phyloP scores from a whole-genome alignment of 23 red algal genomes.

The Agarophyton chilense region DNA sequence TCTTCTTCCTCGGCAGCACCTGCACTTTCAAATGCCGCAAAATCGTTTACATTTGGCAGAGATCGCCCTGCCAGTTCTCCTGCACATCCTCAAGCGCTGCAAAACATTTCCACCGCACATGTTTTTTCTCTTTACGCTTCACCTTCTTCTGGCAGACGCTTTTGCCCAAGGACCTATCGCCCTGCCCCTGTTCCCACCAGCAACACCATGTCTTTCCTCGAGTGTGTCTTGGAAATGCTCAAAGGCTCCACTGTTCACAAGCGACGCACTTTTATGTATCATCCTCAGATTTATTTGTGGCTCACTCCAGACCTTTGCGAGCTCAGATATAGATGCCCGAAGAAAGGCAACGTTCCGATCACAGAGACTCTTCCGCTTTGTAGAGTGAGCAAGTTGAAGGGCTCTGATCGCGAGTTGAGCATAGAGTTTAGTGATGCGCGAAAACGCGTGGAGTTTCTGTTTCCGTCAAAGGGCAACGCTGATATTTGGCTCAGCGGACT shows the following conservation, averaged over 20 bases:
- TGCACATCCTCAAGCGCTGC: background rate
- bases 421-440: conserved; percentile 30
- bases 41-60: background rate
- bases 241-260: conserved; percentile 35
- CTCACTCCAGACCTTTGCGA: conserved; percentile 42
- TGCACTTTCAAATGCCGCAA: background rate
- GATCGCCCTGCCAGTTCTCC: background rate
- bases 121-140: background rate
- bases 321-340: conserved; percentile 9
- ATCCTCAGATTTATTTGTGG: conserved; percentile 44
- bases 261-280: conserved; percentile 45
- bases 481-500: conserved; percentile 64
- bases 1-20: background rate
- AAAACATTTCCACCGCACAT: background rate
- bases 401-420: conserved; percentile 52
- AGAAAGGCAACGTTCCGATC: conserved; percentile 2
- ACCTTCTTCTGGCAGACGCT: background rate
- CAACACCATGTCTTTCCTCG: conserved; percentile 67
- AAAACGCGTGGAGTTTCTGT: conserved; percentile 43
- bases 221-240: conserved; percentile 68
- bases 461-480: conserved; percentile 37
- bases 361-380: conserved; percentile 1
- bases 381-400: conserved; percentile 44
- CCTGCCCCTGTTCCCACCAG: conserved; percentile 8
- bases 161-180: background rate